Evolutionary conservation across 768 basidiomycete genomes (phyloP).

Genomic region (Boletus edulis): DNA sequence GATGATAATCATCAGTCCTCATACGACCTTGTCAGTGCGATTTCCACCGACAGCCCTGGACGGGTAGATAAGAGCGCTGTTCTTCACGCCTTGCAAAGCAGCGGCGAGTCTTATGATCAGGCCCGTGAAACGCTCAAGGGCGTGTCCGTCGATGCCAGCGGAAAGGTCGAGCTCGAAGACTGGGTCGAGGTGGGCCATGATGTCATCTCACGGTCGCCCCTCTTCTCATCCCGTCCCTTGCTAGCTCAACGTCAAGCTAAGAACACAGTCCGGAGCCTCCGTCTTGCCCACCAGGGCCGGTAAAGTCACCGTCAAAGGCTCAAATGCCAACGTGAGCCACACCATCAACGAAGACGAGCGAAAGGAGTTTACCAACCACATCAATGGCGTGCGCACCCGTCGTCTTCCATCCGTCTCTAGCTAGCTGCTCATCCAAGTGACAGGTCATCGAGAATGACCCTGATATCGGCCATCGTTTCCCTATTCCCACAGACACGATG

Average conservation of each 20-base stretch:
- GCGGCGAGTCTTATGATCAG: conserved; percentile 88
- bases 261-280: conserved; percentile 43
- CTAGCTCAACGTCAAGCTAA: conserved; percentile 81
- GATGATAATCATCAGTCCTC: not conserved
- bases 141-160: conserved; percentile 91
- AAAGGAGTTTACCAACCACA: conserved; percentile 96
- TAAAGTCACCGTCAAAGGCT: conserved; percentile 92
- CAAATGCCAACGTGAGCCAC: conserved; percentile 93
- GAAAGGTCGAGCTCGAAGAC: conserved; percentile 95
- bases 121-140: conserved; percentile 89
- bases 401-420: not conserved
- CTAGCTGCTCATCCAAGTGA: conserved; percentile 4
- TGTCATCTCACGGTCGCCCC: conserved; percentile 18
- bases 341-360: conserved; percentile 98
- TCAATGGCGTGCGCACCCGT: conserved; percentile 74
- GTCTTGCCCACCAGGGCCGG: conserved; percentile 69
- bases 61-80: conserved; percentile 81
- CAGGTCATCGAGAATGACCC: conserved; percentile 90
- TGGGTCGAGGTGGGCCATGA: conserved; percentile 83
- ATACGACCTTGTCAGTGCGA: conserved; percentile 44
- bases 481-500: conserved; percentile 96
- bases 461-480: conserved; percentile 78
- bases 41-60: conserved; percentile 77
- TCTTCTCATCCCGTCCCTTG: conserved; percentile 8
- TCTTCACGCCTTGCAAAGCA: conserved; percentile 71